Evolutionary conservation across 331 rosid species (phyloP).

Genomic region (Telfairia occidentalis): DNA sequence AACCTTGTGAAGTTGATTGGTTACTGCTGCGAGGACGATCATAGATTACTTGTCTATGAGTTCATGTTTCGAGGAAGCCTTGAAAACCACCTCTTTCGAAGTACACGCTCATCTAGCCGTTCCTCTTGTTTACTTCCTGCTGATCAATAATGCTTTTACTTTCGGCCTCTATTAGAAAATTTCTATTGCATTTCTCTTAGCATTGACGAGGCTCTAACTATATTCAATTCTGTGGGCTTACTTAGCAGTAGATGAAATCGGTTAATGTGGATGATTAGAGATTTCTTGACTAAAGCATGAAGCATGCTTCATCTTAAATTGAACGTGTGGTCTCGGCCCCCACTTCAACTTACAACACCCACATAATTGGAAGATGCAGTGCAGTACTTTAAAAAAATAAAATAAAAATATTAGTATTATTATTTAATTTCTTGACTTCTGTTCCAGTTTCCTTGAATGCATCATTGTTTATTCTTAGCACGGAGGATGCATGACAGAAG

Average conservation of each 20-base stretch:
- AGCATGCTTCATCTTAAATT: neutral
- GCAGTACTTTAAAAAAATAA: no score
- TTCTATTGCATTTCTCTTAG: neutral
- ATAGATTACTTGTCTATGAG: constrained; percentile 88
- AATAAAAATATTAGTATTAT: no score
- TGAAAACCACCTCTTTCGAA: constrained; percentile 91
- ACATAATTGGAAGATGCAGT: no score
- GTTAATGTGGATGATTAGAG: neutral
- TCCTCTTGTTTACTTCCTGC: neutral
- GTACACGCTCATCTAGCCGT: constrained; percentile 29
- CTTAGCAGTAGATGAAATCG: neutral
- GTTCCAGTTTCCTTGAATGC: neutral
- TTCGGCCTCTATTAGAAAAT: neutral
- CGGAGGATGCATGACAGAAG: neutral
- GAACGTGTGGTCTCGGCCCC: neutral
- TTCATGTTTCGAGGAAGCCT: constrained; percentile 98
- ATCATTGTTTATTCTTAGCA: neutral
- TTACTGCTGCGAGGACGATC: constrained; percentile 96
- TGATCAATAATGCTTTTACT: neutral
- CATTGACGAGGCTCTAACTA: neutral
- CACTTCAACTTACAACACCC: neutral
- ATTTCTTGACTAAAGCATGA: neutral
- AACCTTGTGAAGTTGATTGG: constrained; percentile 98
- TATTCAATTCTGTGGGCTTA: neutral
- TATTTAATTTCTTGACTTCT: neutral